Evolutionary conservation across 768 basidiomycete genomes (phyloP).

Genomic region (Thelephora aurantiotincta): DNA sequence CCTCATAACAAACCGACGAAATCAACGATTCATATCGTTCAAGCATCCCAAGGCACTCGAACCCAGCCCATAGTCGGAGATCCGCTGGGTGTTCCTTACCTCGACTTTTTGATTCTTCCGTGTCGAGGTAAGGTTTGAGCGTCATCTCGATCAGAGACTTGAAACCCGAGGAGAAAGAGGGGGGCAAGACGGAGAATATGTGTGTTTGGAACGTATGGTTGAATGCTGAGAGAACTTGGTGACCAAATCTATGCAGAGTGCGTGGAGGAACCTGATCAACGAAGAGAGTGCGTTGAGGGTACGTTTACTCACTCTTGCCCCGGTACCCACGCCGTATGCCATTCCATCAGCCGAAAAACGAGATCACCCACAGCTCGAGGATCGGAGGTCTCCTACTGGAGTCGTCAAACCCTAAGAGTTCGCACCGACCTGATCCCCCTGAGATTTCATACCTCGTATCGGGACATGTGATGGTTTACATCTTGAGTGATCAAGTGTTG

Average conservation of each 20-base stretch:
- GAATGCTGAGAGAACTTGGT: conserved; percentile 45
- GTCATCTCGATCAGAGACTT: conserved; percentile 51
- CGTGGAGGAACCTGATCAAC: conserved; percentile 5
- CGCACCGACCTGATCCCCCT: not conserved
- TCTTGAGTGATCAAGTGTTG: conserved; percentile 50
- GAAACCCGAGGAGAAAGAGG: conserved; percentile 53
- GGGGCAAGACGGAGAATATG: conserved; percentile 57
- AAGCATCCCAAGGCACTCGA: conserved; percentile 60
- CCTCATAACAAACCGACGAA: conserved; percentile 72
- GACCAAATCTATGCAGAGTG: conserved; percentile 34
- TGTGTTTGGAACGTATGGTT: conserved; percentile 60
- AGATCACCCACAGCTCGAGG: conserved; percentile 37
- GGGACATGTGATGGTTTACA: conserved; percentile 38
- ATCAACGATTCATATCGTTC: conserved; percentile 79
- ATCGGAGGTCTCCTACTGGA: conserved; percentile 28
- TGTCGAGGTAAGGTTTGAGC: not conserved
- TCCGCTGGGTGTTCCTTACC: conserved; percentile 16
- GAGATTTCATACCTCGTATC: conserved; percentile 40
- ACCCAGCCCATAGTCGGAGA: conserved; percentile 35
- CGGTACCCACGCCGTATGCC: conserved; percentile 70
- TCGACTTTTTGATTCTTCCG: conserved; percentile 2
- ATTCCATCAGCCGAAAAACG: conserved; percentile 45
- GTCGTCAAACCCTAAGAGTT: too few species aligned
- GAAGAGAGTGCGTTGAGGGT: not conserved
- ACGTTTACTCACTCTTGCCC: conserved; percentile 38